Conservation (phyloP, 441 rosid species). For the Gossypium lobatum region DNA sequence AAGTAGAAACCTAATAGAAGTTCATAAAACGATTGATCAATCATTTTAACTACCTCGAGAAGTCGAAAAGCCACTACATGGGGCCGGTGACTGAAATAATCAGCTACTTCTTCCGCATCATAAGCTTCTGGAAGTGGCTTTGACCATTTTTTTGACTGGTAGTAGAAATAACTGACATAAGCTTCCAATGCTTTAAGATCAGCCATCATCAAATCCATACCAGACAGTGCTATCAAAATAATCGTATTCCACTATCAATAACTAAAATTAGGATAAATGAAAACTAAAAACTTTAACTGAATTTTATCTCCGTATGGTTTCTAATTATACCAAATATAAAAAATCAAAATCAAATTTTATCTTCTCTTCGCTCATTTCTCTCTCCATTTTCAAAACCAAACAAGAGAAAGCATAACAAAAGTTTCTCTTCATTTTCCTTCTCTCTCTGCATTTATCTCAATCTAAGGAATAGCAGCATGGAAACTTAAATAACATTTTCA, state of each 20-base stretch:
- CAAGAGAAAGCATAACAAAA: not conserved
- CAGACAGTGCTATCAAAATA: conserved; percentile 54
- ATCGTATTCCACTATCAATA: conserved; percentile 9
- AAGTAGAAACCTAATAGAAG: not conserved
- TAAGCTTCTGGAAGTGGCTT: conserved; percentile 88
- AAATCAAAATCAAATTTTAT: not conserved
- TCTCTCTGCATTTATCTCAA: conserved; percentile 1
- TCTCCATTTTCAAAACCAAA: not conserved
- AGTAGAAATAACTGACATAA: conserved; percentile 59
- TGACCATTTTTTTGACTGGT: conserved; percentile 66
- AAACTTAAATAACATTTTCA: not conserved
- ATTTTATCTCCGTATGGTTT: not conserved
- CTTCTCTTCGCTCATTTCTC: not conserved
- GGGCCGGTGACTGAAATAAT: conserved; percentile 85
- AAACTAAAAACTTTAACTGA: not conserved
- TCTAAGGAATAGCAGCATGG: not conserved
- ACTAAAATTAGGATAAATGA: conserved; percentile 1
- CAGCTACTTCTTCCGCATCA: conserved; percentile 62
- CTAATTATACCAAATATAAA: not conserved
- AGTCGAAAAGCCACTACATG: conserved; percentile 83
- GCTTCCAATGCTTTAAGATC: conserved; percentile 86
- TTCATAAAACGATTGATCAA: conserved; percentile 5
- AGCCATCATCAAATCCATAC: conserved; percentile 83
- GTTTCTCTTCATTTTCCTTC: not conserved
- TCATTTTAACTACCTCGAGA: conserved; percentile 54